Conservation (phyloP, 2,329 filamentous ascomycete species). For the Claviceps paspali region DNA sequence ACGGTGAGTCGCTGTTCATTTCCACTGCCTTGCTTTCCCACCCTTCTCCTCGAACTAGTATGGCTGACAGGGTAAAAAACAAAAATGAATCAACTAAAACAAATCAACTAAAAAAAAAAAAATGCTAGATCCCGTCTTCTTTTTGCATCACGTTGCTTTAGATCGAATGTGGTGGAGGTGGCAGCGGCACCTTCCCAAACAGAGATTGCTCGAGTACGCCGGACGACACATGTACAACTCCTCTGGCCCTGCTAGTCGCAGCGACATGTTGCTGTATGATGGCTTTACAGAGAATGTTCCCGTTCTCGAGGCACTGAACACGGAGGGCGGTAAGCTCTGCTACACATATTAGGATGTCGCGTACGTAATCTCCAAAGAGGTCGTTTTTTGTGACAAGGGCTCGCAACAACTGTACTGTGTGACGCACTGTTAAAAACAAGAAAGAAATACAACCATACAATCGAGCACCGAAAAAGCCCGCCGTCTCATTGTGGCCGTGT, state of each 20-base stretch:
- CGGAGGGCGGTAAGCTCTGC: constrained; percentile 3
- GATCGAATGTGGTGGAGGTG: constrained; percentile 7
- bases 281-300: constrained; percentile 1
- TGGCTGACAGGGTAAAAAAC: not conserved
- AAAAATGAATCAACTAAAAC: no score
- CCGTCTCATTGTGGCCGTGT: no score
- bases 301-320: constrained; percentile 3
- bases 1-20: constrained; percentile 6
- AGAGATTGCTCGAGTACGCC: not conserved
- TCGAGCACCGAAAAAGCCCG: no score
- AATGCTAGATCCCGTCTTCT: constrained; percentile 1
- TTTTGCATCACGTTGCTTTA: constrained; percentile 5
- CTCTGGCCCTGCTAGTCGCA: not conserved
- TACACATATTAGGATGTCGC: constrained; percentile 10
- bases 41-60: no score
- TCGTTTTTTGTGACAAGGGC: no score
- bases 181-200: constrained; percentile 1
- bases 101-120: no score
- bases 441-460: no score
- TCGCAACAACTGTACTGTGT: no score
- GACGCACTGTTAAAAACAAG: no score
- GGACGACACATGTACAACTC: constrained; percentile 6
- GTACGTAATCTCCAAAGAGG: no score
- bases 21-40: not conserved
- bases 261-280: constrained; percentile 3